Percentiles rank a stretch among this genome's conserved stretches.
Conservation (phyloP, 2,329 filamentous ascomycete species). For the Colletotrichum noveboracense region DNA sequence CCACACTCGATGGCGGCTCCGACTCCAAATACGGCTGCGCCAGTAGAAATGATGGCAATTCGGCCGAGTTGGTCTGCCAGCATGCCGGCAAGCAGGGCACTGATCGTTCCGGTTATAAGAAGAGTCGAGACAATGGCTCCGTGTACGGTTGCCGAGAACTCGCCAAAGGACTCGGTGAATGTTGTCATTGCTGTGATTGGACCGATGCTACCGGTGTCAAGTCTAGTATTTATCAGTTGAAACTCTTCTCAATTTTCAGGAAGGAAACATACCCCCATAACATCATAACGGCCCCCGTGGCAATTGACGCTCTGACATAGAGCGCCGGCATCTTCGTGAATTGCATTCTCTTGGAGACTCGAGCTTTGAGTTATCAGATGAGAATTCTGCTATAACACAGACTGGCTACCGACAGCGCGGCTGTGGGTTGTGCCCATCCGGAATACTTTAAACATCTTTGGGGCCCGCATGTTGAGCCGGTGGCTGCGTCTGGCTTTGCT, state of each 20-base stretch:
- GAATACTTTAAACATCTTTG: background rate
- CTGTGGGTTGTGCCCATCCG: background rate
- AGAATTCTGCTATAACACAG: background rate
- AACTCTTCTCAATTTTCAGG: background rate
- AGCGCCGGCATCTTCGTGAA: background rate
- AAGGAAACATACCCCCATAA: background rate
- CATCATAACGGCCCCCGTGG: background rate
- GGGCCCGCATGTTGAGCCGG: background rate
- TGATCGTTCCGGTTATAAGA: conserved; percentile 62
- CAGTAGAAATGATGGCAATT: conserved; percentile 53
- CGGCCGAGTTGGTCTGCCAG: conserved; percentile 61
- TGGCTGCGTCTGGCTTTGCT: background rate
- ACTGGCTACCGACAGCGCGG: background rate
- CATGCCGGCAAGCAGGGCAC: conserved; percentile 61
- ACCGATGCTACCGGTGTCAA: conserved; percentile 59
- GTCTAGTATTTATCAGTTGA: background rate
- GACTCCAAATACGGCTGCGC: conserved; percentile 54
- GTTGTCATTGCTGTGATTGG: conserved; percentile 62
- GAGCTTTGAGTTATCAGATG: background rate
- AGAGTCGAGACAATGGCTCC: conserved; percentile 66
- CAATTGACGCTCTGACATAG: background rate
- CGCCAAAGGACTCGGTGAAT: conserved; percentile 55
- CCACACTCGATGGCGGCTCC: conserved; percentile 50
- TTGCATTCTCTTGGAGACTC: background rate
- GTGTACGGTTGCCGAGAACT: conserved; percentile 57